Evolutionary conservation across 2,329 filamentous ascomycete species (phyloP).

Genomic region (Sclerotinia trifoliorum): DNA sequence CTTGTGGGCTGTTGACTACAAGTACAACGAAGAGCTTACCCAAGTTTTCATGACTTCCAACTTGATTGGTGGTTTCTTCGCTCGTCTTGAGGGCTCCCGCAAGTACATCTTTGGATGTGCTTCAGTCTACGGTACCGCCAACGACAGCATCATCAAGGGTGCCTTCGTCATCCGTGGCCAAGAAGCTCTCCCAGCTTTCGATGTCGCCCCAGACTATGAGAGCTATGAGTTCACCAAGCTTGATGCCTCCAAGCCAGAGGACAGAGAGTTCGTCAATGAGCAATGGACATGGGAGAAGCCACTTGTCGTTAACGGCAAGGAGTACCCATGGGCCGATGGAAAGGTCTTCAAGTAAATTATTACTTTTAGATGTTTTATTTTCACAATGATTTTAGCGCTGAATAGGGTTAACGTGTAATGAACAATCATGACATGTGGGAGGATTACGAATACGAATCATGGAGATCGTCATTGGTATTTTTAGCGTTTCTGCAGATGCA

Average conservation of each 20-base stretch:
- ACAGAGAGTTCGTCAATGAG: conserved; percentile 81
- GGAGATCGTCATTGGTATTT: conserved; percentile 32
- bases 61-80: conserved; percentile 96
- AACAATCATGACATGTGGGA: conserved; percentile 23
- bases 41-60: conserved; percentile 99
- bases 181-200: conserved; percentile 81
- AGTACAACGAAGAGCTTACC: conserved; percentile 98
- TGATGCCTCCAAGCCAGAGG: conserved; percentile 79
- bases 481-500: conserved; percentile 17
- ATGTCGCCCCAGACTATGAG: conserved; percentile 96
- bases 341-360: conserved; percentile 96
- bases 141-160: conserved; percentile 88
- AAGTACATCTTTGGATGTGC: conserved; percentile 95
- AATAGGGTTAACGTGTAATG: conserved; percentile 23
- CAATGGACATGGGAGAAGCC: conserved; percentile 93
- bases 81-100: conserved; percentile 92
- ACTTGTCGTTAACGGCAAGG: conserved; percentile 77
- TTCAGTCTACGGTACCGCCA: conserved; percentile 85
- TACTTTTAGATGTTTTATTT: conserved; percentile 23
- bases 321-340: conserved; percentile 82
- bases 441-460: conserved; percentile 18
- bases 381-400: conserved; percentile 30
- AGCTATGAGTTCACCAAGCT: conserved; percentile 97
- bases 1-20: conserved; percentile 92
- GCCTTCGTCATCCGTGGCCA: conserved; percentile 94